phyloP scores from a whole-genome alignment of 1,139 yeast species.

The Sugiyamaella castrensis region DNA sequence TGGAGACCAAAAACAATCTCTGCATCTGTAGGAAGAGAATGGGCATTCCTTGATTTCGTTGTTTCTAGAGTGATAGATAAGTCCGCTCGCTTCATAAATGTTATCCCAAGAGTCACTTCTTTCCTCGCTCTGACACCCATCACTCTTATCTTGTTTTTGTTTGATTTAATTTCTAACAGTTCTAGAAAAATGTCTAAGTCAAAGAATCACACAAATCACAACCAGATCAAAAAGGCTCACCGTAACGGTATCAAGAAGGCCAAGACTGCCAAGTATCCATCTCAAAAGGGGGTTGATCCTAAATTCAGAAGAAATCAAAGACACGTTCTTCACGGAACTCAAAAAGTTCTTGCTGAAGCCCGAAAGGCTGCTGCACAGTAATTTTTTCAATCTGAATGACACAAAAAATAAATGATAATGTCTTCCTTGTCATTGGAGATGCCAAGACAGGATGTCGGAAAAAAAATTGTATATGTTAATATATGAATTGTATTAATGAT shows the following conservation, averaged over 20 bases:
- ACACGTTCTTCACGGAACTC: slow-evolving; percentile 98
- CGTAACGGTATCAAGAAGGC: slow-evolving; percentile 99
- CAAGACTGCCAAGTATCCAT: slow-evolving; percentile 95
- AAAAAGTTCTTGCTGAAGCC: slow-evolving; percentile 71
- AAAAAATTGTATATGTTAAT: slow-evolving; percentile 10
- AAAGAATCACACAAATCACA: slow-evolving; percentile 99
- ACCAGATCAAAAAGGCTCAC: slow-evolving; percentile 99
- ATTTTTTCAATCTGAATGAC: background rate
- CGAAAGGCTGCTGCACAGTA: slow-evolving; percentile 8
- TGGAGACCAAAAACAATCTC: no score
- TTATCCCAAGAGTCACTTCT: no score
- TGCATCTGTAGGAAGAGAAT: no score
- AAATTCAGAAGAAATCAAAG: slow-evolving; percentile 99
- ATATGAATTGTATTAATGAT: slow-evolving; percentile 4
- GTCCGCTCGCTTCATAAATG: no score
- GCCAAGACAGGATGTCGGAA: no score
- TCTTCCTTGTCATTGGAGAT: no score
- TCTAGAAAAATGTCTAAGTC: slow-evolving; percentile 78
- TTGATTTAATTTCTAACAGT: no score
- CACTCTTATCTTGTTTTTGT: no score
- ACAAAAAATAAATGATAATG: background rate
- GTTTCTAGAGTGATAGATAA: no score
- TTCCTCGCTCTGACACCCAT: no score
- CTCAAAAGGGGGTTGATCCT: slow-evolving; percentile 98
- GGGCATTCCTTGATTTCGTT: no score